Evolutionary conservation across 202 grass and related monocot species (phyloP).

Genomic region (Elaeis oleifera): DNA sequence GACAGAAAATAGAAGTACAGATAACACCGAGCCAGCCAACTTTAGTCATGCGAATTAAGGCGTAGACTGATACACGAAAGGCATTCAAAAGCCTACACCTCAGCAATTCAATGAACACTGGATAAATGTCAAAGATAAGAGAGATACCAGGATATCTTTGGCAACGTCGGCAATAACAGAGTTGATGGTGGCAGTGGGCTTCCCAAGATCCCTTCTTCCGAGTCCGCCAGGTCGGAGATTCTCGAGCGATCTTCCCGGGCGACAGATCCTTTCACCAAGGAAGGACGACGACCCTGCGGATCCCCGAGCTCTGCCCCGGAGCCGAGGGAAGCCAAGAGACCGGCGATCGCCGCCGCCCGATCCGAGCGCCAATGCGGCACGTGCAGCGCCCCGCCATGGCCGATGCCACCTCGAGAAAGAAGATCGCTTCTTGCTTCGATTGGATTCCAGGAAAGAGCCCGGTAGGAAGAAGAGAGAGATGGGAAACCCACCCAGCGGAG

Average conservation of each 20-base stretch:
- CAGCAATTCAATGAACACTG: too few relatives aligned
- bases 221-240: background rate
- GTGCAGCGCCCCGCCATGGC: background rate
- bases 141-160: background rate
- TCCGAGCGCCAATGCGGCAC: background rate
- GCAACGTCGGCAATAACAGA: conserved; percentile 22
- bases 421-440: too few relatives aligned
- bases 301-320: too few relatives aligned
- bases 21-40: too few relatives aligned
- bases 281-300: background rate
- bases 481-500: too few relatives aligned
- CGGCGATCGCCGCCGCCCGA: background rate
- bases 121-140: background rate
- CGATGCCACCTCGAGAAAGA: background rate
- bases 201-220: background rate
- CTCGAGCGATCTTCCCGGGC: background rate
- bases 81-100: background rate
- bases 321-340: too few relatives aligned
- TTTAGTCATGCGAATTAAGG: too few relatives aligned
- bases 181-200: background rate
- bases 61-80: too few relatives aligned
- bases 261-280: background rate
- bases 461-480: too few relatives aligned
- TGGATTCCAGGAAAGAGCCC: too few relatives aligned
- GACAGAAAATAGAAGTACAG: too few relatives aligned